phyloP scores from a whole-genome alignment of 164 flowering plant species.

The Chimonanthus praecox region DNA sequence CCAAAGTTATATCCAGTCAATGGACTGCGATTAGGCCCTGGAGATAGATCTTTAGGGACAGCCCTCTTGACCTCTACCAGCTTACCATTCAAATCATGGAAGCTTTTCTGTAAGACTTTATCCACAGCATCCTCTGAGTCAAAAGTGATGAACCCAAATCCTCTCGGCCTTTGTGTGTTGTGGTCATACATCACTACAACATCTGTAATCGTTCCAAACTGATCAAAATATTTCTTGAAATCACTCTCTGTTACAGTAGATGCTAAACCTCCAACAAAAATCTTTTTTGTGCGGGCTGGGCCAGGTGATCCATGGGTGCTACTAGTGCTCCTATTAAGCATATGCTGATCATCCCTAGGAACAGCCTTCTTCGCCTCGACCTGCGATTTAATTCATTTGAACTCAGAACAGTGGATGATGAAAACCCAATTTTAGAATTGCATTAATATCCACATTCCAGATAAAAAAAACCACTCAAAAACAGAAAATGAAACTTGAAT shows the following conservation, averaged over 20 bases:
- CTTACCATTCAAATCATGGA: constrained; percentile 76
- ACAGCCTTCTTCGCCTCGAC: constrained; percentile 88
- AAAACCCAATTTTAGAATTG: constrained; percentile 1
- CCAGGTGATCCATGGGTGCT: constrained; percentile 54
- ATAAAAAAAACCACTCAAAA: no score
- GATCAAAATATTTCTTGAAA: constrained; percentile 66
- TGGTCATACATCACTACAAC: constrained; percentile 85
- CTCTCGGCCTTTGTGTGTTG: constrained; percentile 77
- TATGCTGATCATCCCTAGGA: constrained; percentile 66
- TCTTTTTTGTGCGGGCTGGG: constrained; percentile 59
- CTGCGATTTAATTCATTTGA: constrained; percentile 24
- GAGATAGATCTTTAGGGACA: constrained; percentile 66
- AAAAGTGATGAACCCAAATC: constrained; percentile 76
- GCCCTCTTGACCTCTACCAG: constrained; percentile 84
- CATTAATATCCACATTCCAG: background rate
- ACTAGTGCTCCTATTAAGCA: constrained; percentile 33
- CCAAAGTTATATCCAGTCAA: constrained; percentile 51
- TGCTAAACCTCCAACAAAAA: constrained; percentile 82
- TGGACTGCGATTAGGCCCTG: constrained; percentile 59
- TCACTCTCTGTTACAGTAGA: constrained; percentile 67
- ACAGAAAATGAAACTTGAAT: background rate
- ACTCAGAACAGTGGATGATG: background rate
- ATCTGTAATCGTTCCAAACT: constrained; percentile 66
- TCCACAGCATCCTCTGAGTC: constrained; percentile 76
- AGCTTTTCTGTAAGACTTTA: constrained; percentile 51